These are phyloP conservation scores for Quercus mongolica DNA, from an alignment of 306 rosid genomes.

Conservation along the genomic window DNA sequence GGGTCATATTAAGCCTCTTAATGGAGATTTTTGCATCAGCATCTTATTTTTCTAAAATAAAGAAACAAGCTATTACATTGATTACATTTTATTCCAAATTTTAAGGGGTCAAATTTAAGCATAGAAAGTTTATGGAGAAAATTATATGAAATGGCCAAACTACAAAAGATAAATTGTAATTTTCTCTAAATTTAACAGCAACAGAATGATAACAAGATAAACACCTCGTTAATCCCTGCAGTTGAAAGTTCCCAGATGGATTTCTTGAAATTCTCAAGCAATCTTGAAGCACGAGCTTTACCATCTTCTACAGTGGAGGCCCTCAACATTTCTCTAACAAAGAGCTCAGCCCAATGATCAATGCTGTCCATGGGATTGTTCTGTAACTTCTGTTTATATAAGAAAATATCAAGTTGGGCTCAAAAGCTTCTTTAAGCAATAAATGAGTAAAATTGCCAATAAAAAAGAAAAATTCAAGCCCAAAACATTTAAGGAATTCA, in stretches of 20 bases:
- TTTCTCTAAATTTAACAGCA: neutral
- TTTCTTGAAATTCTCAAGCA: constrained; percentile 71
- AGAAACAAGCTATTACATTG: neutral
- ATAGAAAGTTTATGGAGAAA: no score
- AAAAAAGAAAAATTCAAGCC: no score
- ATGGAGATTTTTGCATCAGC: constrained; percentile 32
- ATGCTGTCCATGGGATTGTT: constrained; percentile 46
- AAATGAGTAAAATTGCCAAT: neutral
- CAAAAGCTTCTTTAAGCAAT: neutral
- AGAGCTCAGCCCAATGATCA: constrained; percentile 73
- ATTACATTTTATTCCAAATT: neutral
- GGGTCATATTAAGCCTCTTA: no score
- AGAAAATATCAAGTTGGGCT: neutral
- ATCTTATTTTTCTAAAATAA: constrained; percentile 56
- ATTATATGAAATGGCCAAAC: neutral
- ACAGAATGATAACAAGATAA: neutral
- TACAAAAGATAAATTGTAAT: no score
- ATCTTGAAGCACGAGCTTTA: constrained; percentile 67
- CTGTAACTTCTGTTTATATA: neutral
- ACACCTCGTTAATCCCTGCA: constrained; percentile 56
- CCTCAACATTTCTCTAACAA: constrained; percentile 75
- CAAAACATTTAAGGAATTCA: no score
- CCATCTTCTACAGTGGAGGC: constrained; percentile 80
- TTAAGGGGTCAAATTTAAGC: no score
- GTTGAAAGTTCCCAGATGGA: constrained; percentile 53